Base-by-base conservation (phyloP, 805 yeast genomes). In the Naumovozyma baii region DNA sequence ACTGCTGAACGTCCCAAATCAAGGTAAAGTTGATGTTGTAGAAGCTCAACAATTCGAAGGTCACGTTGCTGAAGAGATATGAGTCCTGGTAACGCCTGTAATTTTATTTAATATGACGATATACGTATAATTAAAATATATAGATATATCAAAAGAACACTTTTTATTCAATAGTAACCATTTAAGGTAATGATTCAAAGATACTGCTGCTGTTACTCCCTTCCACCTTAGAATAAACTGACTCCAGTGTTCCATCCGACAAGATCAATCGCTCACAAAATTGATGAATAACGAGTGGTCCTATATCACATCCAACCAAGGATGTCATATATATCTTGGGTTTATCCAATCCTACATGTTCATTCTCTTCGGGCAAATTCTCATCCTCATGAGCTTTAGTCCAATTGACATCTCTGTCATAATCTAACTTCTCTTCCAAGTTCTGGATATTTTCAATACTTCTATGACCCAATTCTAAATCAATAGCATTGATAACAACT, bases 241-340 rank as follows among this genome's bases (percentile, higher is more conserved):
- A 13, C n/a, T 38, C 31, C 19, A 38, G 13, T 4, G 33, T 31
- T 7, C 29, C 31, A 13, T 32, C 39, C 17, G 20, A 10, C 8
- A 16, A 16, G n/a, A 30, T 19, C 26, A 48, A 29, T 15, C 35
- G 35, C 38, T 63, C 67, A 14, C 62, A 54, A 35, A 63, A 66
- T 18, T 66, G 55, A 38, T 64, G 67, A 34, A 73, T 60, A 2
- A 68, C 54, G 14, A 70, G 37, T 0, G 70, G 67, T 0, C 68
- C 70, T 14, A 62, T 47, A 40, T 66, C 68, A 22, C 69, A 66
- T 20, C 63, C 66, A 15, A 65, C 61, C 13, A 69, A 43, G 0
- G 73, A 66, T 3, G 56, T 45, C 39, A 61, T 52, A 37, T 55
- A 55, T 9, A 56, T 50, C 15, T 50, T 47, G 0, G 57, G 57